Evolutionary conservation across 2,329 filamentous ascomycete species (phyloP).

Genomic region (Sclerotiophoma versabilis): DNA sequence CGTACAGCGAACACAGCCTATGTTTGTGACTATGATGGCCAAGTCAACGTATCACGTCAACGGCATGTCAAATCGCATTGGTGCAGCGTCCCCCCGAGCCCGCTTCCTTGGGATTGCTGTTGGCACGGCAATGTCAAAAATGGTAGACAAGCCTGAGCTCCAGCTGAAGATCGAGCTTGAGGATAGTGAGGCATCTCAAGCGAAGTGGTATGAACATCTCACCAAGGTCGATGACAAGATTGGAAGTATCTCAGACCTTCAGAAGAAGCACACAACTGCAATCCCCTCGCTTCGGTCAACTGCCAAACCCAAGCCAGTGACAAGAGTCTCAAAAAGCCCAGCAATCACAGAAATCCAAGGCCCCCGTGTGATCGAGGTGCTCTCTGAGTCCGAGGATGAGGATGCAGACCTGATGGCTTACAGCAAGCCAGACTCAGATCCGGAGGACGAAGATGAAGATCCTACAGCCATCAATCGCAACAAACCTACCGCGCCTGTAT

Average conservation of each 20-base stretch:
- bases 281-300: neutral
- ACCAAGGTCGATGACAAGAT: slow-evolving; percentile 67
- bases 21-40: slow-evolving; percentile 72
- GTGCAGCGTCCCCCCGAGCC: slow-evolving; percentile 74
- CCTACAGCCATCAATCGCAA: slow-evolving; percentile 84
- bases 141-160: slow-evolving; percentile 72
- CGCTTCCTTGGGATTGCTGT: slow-evolving; percentile 89
- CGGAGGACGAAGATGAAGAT: slow-evolving; percentile 92
- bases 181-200: slow-evolving; percentile 76
- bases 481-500: slow-evolving; percentile 85
- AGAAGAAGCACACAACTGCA: neutral
- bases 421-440: slow-evolving; percentile 84
- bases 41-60: slow-evolving; percentile 77
- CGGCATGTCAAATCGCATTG: slow-evolving; percentile 83
- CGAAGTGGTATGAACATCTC: slow-evolving; percentile 75
- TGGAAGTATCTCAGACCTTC: slow-evolving; percentile 53
- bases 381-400: slow-evolving; percentile 58
- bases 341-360: slow-evolving; percentile 36
- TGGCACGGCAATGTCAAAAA: slow-evolving; percentile 72
- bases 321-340: slow-evolving; percentile 17
- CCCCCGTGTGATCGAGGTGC: slow-evolving; percentile 59
- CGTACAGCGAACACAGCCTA: slow-evolving; percentile 69
- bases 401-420: slow-evolving; percentile 77
- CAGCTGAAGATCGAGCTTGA: slow-evolving; percentile 85
- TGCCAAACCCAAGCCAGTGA: slow-evolving; percentile 17